Base-by-base conservation (phyloP, 2,329 filamentous ascomycete genomes). In the Cryoendolithus antarcticus region DNA sequence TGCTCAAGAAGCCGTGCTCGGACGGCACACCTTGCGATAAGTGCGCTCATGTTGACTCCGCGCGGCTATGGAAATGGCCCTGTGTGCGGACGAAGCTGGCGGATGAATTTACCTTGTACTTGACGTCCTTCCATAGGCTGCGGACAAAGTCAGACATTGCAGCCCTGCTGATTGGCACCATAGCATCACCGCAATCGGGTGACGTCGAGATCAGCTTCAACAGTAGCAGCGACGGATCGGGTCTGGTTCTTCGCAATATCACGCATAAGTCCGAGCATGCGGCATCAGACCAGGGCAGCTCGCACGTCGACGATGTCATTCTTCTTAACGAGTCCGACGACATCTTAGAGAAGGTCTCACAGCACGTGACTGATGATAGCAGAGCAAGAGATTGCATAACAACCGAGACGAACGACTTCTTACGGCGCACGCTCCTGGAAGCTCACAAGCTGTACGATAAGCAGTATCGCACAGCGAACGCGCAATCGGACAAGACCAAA, bases 1-100 rank as follows among this genome's bases (percentile, higher is more conserved):
- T 78, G 74, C 59, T 78, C 15, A 78, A 77, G 58, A 78, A 78
- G 49, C 70, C 72, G 34, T 78, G 74, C 48, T 77, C 74, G 6
- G 70, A 71, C 28, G 72, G 72, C 12, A 75, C 65, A 30, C 74
- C 74, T 10, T 78, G 74, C 52, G 69, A 61, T 19, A 74, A 72
- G 7, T 78, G 74, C 46, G 63, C 64, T 37, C 69, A 68, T 43
- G 70, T 78, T n/a, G 72, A 75, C 49, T 72, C 68, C 42, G 74
- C 74, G 29, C 65, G 74, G 31, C 48, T 77, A 12, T 78, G 74
- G 74, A 77, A 75, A 49, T 65, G 71, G 42, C 69, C 67, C 6
- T 78, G 74, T 46, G 66, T 77, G 33, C 65, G 74, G 9, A 74
- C 71, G 11, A 69, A 70, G 13, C 66, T 78, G 36, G 67, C 68